Conservation (phyloP, 495 filamentous ascomycete species). For the Aspergillus diversus region DNA sequence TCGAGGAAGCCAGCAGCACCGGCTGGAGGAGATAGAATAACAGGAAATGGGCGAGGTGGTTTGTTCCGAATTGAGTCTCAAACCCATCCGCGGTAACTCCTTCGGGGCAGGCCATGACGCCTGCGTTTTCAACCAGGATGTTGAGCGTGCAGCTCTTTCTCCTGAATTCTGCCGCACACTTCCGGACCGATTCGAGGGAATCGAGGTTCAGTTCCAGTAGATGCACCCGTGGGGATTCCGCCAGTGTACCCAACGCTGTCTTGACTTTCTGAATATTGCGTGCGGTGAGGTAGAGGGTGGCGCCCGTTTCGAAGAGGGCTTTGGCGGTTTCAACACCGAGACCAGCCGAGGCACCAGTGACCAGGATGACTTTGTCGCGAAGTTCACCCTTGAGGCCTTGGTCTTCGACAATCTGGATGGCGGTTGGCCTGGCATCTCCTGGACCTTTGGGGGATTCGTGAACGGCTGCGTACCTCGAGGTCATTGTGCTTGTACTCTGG, state of each 20-base stretch:
- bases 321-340: conserved; percentile 56
- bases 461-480: not conserved
- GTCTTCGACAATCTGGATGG: conserved; percentile 54
- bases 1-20: conserved; percentile 27
- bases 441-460: conserved; percentile 14
- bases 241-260: conserved; percentile 30
- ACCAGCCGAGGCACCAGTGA: conserved; percentile 55
- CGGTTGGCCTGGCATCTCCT: conserved; percentile 56
- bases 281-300: conserved; percentile 48
- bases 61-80: conserved; percentile 54
- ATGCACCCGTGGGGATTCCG: conserved; percentile 21
- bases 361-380: conserved; percentile 49
- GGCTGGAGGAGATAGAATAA: conserved; percentile 54
- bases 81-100: conserved; percentile 47
- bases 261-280: conserved; percentile 43
- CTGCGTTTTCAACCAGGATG: conserved; percentile 40
- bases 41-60: conserved; percentile 57
- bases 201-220: conserved; percentile 38
- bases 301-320: conserved; percentile 52
- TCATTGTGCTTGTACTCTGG: not conserved
- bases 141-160: conserved; percentile 28
- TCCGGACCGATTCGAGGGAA: conserved; percentile 4
- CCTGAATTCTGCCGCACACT: not conserved
- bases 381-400: conserved; percentile 41
- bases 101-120: conserved; percentile 35